Evolutionary conservation across 1,284 basidiomycete species (phyloP).

Genomic region (Austropuccinia psidii): DNA sequence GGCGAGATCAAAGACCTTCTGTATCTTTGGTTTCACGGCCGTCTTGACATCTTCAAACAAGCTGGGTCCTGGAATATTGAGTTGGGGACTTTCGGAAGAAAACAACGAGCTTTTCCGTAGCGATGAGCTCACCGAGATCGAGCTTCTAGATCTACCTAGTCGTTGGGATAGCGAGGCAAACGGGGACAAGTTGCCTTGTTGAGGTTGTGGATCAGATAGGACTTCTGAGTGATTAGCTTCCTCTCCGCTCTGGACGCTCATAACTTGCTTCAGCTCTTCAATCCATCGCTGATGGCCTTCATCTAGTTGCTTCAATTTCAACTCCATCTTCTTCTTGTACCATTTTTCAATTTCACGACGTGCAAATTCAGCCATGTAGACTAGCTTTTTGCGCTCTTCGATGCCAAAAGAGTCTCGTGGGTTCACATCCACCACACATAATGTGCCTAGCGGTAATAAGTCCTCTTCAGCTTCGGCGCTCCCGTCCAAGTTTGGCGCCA

Average conservation of each 20-base stretch:
- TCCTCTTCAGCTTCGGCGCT: conserved; percentile 9
- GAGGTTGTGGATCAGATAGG: neutral
- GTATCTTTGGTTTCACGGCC: conserved; percentile 11
- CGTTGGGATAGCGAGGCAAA: neutral
- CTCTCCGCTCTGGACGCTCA: neutral
- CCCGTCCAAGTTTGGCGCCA: conserved; percentile 24
- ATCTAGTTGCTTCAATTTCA: neutral
- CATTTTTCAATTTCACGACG: conserved; percentile 27
- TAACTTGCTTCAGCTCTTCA: conserved; percentile 1
- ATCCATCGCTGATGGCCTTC: conserved; percentile 3
- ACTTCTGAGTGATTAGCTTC: neutral
- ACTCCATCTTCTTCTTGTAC: conserved; percentile 9
- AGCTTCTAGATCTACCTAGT: neutral
- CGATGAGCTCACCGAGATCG: neutral
- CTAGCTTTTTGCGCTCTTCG: conserved; percentile 21
- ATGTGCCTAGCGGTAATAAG: conserved; percentile 14
- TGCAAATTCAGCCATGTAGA: conserved; percentile 32
- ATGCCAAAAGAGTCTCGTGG: conserved; percentile 20
- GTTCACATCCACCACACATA: conserved; percentile 16
- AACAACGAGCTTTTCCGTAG: neutral
- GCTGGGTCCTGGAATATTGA: neutral
- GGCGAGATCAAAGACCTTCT: conserved; percentile 28
- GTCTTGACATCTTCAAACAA: conserved; percentile 10
- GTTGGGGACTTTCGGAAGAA: neutral
- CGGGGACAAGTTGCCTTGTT: neutral